Evolutionary conservation across 495 filamentous ascomycete species (phyloP), one percentile per base, ranked within the genome.

Genomic region (Cenococcum geophilum): DNA sequence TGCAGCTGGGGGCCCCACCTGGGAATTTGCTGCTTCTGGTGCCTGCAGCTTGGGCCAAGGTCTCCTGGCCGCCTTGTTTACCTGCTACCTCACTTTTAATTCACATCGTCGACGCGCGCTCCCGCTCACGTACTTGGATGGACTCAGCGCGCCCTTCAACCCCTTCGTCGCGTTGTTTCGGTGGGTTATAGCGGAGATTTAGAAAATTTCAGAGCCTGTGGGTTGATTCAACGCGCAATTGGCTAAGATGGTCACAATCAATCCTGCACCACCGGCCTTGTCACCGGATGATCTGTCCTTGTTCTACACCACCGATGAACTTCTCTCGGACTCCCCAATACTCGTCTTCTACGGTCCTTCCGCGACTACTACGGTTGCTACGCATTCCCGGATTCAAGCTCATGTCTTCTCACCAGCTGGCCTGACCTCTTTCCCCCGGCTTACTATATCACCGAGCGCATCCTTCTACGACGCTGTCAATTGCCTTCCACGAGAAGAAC

Each of bases 361-460:
- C 37, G 86, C 87, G 4, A 91, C 89, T 16, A 83, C 85, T 68
- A 92, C 91, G 76, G 86, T 87, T 55, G 92, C 88, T 45, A 82
- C 86, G 60, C 93, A 92, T 74, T 93, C 90, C 49, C 87, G 92
- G 63, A 90, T 97, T 63, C 92, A 97, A 77, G 83, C 90, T 60
- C 91, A 97, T 75, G 80, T 97, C 73, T 89, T 92, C 77, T 88
- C 87, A 57, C 83, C 89, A 2, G 92, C 89, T 49, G 93, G 93
- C 54, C 86, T 92, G 58, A 84, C 88, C 63, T 89, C 86, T 57
- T 97, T 91, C 71, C 84, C 89, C 61, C 89, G 93, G 65, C 83
- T 98, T 64, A 92, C 89, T 12, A 84, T 97, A 56, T 93, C 93
- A 22, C 92, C 92, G 22, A 92, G 85, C 59, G 95, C 92, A n/a